phyloP scores from a whole-genome alignment of 176 grass and related monocot species.

The Carex scoparia region DNA sequence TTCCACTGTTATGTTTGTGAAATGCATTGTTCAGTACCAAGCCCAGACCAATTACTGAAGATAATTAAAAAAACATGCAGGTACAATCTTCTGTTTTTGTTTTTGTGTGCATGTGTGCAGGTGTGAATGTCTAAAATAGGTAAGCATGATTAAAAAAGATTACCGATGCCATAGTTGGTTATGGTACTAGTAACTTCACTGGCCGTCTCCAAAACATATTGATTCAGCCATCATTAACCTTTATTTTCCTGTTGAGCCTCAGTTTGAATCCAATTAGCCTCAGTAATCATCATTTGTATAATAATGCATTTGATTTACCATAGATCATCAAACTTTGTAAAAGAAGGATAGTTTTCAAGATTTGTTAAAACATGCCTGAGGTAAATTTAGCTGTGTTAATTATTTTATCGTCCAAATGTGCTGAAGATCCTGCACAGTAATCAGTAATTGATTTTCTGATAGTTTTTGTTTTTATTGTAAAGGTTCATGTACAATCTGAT shows the following conservation, averaged over 20 bases:
- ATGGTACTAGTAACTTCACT: not conserved
- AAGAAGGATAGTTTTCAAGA: not conserved
- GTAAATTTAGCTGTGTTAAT: not conserved
- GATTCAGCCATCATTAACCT: not conserved
- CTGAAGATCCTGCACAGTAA: not conserved
- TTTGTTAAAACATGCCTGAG: not conserved
- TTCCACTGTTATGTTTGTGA: conserved; percentile 67
- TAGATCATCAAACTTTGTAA: not conserved
- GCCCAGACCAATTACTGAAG: conserved; percentile 36
- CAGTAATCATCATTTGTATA: conserved; percentile 2
- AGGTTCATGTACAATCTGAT: conserved; percentile 81
- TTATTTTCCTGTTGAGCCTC: not conserved
- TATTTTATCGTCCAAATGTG: not conserved
- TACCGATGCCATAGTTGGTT: not conserved
- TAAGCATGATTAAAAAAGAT: not conserved
- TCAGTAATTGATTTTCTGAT: not conserved
- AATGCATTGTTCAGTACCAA: conserved; percentile 28
- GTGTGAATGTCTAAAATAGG: not conserved
- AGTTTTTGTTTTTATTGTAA: conserved; percentile 13
- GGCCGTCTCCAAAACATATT: not conserved
- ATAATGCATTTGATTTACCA: not conserved
- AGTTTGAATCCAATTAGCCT: not conserved
- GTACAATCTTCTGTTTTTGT: conserved; percentile 23
- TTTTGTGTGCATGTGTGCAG: not conserved
- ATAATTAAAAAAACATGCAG: conserved; percentile 63